These are phyloP conservation scores for Mucor lusitanicus DNA, from an alignment of 371 early-diverging fungal genomes.

Conservation along the genomic window DNA sequence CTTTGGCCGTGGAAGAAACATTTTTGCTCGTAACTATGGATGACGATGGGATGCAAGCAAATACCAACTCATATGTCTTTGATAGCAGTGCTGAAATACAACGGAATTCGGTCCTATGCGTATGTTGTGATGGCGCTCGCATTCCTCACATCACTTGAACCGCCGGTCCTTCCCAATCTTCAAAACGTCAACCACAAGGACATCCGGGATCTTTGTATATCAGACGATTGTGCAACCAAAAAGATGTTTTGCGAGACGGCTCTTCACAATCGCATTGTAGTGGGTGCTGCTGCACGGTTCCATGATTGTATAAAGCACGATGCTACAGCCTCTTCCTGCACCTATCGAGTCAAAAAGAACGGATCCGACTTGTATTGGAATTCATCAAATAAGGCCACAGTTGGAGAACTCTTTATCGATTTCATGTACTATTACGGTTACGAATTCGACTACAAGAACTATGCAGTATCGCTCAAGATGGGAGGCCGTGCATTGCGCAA, in stretches of 20 bases:
- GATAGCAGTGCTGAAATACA: background rate
- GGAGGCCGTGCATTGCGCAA: background rate
- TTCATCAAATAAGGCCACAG: background rate
- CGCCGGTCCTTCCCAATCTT: conserved; percentile 20
- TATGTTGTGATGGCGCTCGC: conserved; percentile 9
- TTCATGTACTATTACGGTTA: conserved; percentile 18
- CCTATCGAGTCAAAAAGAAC: background rate
- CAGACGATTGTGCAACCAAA: background rate
- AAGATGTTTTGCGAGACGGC: conserved; percentile 6
- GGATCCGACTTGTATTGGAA: conserved; percentile 7
- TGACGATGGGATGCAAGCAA: too few relatives aligned
- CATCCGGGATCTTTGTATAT: background rate
- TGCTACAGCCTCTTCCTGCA: background rate
- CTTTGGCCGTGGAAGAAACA: conserved; percentile 7
- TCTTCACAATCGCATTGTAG: background rate
- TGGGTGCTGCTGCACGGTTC: conserved; percentile 6
- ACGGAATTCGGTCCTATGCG: conserved; percentile 6
- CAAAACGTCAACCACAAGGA: conserved; percentile 4
- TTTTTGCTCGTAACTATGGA: conserved; percentile 1
- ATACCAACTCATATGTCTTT: background rate
- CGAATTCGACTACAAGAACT: conserved; percentile 7
- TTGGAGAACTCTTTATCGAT: conserved; percentile 8
- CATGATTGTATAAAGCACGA: conserved; percentile 8
- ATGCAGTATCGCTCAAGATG: conserved; percentile 10
- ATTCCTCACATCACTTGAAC: conserved; percentile 3